phyloP scores from a whole-genome alignment of 495 filamentous ascomycete species.

The Sphaerosporella brunnea region DNA sequence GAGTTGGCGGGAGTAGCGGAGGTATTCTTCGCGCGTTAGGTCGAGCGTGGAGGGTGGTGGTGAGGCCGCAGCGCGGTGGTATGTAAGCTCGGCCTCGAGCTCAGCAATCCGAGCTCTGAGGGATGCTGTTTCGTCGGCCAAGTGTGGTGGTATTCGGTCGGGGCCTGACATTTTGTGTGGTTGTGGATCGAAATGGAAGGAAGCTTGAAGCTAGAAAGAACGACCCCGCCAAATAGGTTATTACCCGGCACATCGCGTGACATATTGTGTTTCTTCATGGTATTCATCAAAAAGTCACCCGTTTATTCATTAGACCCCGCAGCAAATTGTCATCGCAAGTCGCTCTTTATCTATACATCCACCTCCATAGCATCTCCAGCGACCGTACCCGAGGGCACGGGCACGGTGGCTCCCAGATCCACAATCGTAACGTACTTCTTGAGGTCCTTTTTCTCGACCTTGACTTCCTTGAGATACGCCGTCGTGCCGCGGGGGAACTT shows the following conservation, averaged over 20 bases:
- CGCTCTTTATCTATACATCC: conserved; percentile 42
- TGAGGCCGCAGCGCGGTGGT: not conserved
- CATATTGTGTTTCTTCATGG: not conserved
- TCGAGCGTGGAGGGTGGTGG: not conserved
- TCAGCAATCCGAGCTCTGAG: conserved; percentile 11
- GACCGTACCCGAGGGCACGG: conserved; percentile 28
- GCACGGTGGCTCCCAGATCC: conserved; percentile 48
- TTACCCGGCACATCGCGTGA: not conserved
- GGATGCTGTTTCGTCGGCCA: conserved; percentile 6
- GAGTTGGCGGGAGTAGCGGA: conserved; percentile 79
- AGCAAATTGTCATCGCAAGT: not conserved
- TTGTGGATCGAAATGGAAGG: not conserved
- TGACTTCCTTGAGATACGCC: conserved; percentile 78
- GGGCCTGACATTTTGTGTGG: not conserved
- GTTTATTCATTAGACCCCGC: not conserved
- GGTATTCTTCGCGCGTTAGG: conserved; percentile 43
- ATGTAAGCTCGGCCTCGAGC: conserved; percentile 13
- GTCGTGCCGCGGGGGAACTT: conserved; percentile 77
- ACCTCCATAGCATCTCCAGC: conserved; percentile 85
- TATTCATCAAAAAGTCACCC: not conserved
- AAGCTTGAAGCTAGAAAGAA: not conserved
- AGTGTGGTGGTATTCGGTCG: not conserved
- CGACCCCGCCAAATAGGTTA: not conserved
- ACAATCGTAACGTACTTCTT: conserved; percentile 88
- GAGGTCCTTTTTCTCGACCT: conserved; percentile 82